Evolutionary conservation across 306 rosid genomes (phyloP), one percentile per base, ranked within the genome.

Genomic region (Hippophae gyantsensis): DNA sequence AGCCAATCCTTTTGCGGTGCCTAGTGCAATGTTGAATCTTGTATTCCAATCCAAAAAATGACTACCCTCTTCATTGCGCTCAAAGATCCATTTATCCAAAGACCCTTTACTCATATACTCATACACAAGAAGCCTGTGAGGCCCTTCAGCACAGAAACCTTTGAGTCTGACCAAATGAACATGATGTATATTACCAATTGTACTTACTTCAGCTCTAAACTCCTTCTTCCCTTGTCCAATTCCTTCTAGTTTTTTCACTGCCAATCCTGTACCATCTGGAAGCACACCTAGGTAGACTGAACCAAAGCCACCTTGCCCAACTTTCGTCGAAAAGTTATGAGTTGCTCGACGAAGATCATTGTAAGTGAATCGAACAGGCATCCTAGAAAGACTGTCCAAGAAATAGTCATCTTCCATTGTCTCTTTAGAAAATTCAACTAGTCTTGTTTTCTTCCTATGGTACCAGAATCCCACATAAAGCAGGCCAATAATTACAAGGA

Each of bases 81-180:
- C 69, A 52, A 72, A 68, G 60, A 87, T 81, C 86, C 92, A 87
- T 63, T 74, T 87, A 76, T 87, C 88, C 55, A 87, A 59, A 7
- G 95, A 84, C 7, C 95, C 92, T 45, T 85, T 87, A 6, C 75
- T 72, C 95, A 84, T 69, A 76, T 81, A 87, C 57, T 87, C 95
- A 13, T 87, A 87, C 2, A 71, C 81, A 38, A 76, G 71, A 58
- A 87, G 84, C 45, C 82, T 74, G 55, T 84, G 86, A 48, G 71
- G 77, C 53, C 88, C 82, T 70, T 84, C 88, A 5, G 86, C 84
- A 43, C 95, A 87, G 65, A 66, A 62, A 42, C 76, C 76, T 66
- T 61, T 66, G 53, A 66, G 67, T 52, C 63, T 67, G 43, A 67
- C 73, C 52, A 62, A 45, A 71, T 76, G 71, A 38, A 76, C 76